A percentile compares a stretch with the other conserved stretches of the same genome.
These are phyloP conservation scores for Exidia glandulosa DNA, from an alignment of 768 basidiomycete genomes.

Conservation along the genomic window DNA sequence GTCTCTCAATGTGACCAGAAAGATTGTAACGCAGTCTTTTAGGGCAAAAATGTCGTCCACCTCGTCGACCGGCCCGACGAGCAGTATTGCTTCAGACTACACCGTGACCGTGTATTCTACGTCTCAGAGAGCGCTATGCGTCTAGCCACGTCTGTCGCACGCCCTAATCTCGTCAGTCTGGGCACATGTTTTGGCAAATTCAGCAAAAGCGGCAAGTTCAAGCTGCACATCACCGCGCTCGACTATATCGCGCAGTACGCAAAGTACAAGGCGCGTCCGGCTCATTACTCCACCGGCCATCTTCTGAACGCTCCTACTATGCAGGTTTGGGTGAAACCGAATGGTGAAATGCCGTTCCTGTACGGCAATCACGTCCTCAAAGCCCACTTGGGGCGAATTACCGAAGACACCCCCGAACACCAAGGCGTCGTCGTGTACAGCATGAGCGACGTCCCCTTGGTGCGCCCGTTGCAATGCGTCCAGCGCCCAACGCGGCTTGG, in stretches of 20 bases:
- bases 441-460: slow-evolving; percentile 91
- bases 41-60: slow-evolving; percentile 96
- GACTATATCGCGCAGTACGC: slow-evolving; percentile 94
- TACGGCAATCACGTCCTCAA: slow-evolving; percentile 99
- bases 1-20: slow-evolving; percentile 16
- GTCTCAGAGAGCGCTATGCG: slow-evolving; percentile 93
- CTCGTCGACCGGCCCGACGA: slow-evolving; percentile 92
- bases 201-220: slow-evolving; percentile 94
- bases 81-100: slow-evolving; percentile 89
- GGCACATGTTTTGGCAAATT: slow-evolving; percentile 99
- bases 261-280: slow-evolving; percentile 73
- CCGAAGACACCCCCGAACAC: slow-evolving; percentile 97
- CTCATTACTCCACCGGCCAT: not conserved
- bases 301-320: not conserved
- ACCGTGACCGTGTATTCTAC: slow-evolving; percentile 93
- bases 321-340: slow-evolving; percentile 44
- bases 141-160: slow-evolving; percentile 80
- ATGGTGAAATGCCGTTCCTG: slow-evolving; percentile 98
- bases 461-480: slow-evolving; percentile 24
- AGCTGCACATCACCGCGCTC: slow-evolving; percentile 86
- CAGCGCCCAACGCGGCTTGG: not conserved
- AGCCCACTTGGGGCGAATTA: slow-evolving; percentile 96
- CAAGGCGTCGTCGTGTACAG: slow-evolving; percentile 95
- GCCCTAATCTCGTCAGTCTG: slow-evolving; percentile 82
- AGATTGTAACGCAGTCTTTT: not conserved